Conservation (phyloP, 2,329 filamentous ascomycete species). For the Xylariaceae sp. region DNA sequence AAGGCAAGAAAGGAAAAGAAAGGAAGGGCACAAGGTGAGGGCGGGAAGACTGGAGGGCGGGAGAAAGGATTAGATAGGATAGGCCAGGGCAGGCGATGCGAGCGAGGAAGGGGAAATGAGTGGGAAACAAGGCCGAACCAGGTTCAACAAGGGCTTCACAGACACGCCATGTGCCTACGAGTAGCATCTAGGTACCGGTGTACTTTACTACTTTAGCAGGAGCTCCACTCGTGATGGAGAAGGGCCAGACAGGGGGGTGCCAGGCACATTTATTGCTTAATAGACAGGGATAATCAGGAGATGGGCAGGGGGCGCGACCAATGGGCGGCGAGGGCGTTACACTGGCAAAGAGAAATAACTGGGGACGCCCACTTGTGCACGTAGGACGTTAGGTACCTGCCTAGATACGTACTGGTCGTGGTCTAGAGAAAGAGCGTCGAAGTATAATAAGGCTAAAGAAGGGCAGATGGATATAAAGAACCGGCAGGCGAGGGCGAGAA, state of each 20-base stretch:
- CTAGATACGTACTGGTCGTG: too few species aligned
- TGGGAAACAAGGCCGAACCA: constrained; percentile 27
- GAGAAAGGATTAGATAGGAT: constrained; percentile 20
- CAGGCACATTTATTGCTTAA: constrained; percentile 15
- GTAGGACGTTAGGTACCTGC: neutral
- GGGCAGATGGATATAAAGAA: too few species aligned
- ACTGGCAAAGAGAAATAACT: constrained; percentile 7
- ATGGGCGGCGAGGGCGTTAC: constrained; percentile 1
- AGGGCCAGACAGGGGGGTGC: constrained; percentile 10
- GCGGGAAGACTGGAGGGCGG: constrained; percentile 27
- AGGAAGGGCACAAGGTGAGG: constrained; percentile 31
- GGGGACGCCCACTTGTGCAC: neutral
- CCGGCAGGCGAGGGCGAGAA: too few species aligned
- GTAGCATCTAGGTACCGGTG: too few species aligned
- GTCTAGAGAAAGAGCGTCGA: too few species aligned
- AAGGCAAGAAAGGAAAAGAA: constrained; percentile 23
- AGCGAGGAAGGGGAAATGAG: constrained; percentile 24
- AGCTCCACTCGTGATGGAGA: constrained; percentile 11
- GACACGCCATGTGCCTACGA: constrained; percentile 1
- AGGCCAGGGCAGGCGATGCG: neutral
- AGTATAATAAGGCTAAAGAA: too few species aligned
- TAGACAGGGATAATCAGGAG: constrained; percentile 17
- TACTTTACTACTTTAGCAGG: neutral
- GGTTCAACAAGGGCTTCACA: neutral
- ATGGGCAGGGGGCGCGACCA: constrained; percentile 11